A percentile compares a stretch with the other conserved stretches of the same genome.
Conservation (phyloP, 2,329 filamentous ascomycete species). For the Elsinoe fawcettii region DNA sequence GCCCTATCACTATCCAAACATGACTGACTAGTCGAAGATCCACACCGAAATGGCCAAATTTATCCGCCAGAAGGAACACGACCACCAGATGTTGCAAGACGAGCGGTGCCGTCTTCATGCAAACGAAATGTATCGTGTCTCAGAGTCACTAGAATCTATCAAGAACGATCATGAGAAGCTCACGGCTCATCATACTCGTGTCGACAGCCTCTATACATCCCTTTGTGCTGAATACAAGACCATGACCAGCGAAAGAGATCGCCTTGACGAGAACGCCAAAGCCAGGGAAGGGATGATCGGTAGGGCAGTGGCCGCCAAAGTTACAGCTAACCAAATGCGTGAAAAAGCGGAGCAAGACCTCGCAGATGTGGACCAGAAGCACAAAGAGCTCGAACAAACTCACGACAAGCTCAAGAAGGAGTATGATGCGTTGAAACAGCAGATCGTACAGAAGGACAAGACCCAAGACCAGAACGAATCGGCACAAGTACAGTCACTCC, state of each 20-base stretch:
- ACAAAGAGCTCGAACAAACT: background rate
- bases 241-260: conserved; percentile 8
- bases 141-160: background rate
- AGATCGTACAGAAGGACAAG: conserved; percentile 6
- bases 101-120: background rate
- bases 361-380: background rate
- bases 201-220: background rate
- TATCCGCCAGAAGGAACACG: conserved; percentile 18
- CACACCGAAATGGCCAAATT: background rate
- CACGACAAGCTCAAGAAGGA: background rate
- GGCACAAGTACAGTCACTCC: conserved; percentile 1
- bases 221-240: background rate
- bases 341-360: background rate
- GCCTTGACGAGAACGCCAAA: background rate
- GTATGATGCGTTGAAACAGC: background rate
- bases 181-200: background rate
- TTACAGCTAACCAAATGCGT: background rate
- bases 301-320: background rate
- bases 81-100: conserved; percentile 15
- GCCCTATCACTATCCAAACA: background rate
- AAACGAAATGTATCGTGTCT: background rate
- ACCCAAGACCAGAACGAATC: background rate
- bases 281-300: background rate
- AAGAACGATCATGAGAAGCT: background rate
- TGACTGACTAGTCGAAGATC: background rate